Evolutionary conservation across 192 early-diverging fungal species (phyloP), one percentile per base, ranked within the genome.

Genomic region (Entomortierella beljakovae): DNA sequence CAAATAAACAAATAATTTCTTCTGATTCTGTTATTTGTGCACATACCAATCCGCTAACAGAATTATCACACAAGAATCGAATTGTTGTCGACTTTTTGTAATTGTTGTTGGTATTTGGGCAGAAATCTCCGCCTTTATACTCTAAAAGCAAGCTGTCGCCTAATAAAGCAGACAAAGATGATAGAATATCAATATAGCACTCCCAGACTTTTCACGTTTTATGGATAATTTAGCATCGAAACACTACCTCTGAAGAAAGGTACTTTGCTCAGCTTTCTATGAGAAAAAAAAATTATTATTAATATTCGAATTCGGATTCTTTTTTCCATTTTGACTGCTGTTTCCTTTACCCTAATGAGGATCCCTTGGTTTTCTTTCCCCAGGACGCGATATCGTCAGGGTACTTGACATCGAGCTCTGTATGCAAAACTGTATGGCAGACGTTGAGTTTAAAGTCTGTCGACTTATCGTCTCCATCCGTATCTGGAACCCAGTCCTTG

Each of bases 11-110:
- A 13, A 13, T 13, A 18, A 18, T 43, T 52, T 52, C 25, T 52
- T 23, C 25, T 52, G 50, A n/a, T 23, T n/a, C n/a, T 8, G 37
- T 46, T 46, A 20, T 46, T 15, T 46, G 43, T 11, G 11, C 43
- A 40, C 56, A 38, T 71, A 77, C 81, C 65, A 61, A 62, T 26
- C 73, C 73, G n/a, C 46, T 68, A 50, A 82, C 68, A 4, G 72
- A 61, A 18, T 57, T 46, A 59, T 82, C 81, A 46, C 81, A 82
- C 38, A 68, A 28, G 61, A 82, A 82, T 0, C 52, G 53, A 51
- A 82, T 71, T n/a, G 63, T 16, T 0, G 72, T 71, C 42, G 80
- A 61, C 31, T 59, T 66, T 52, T 62, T 62, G 40, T 59, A 55
- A 26, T 71, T 54, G 18, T 34, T 46, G 25, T 16, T 1, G 9